Evolutionary conservation across 2,329 filamentous ascomycete genomes (phyloP).

Genomic region (Paecilomyces sp.): DNA sequence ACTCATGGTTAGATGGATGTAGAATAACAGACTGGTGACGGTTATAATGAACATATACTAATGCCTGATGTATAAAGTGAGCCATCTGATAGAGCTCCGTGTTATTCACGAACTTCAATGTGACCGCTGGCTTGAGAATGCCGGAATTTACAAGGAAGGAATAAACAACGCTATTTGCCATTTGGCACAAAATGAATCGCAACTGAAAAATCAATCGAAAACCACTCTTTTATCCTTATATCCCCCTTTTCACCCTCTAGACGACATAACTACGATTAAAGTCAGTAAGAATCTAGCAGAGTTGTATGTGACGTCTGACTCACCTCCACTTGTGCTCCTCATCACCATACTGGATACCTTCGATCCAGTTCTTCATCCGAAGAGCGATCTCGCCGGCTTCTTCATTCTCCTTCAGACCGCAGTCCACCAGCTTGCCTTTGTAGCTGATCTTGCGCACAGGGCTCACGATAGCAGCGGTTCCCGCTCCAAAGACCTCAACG

Average conservation of each 20-base stretch:
- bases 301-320: slow-evolving; percentile 14
- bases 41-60: too few species aligned
- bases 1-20: too few species aligned
- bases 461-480: slow-evolving; percentile 89
- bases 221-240: background rate
- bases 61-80: background rate
- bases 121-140: background rate
- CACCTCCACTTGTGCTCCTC: slow-evolving; percentile 89
- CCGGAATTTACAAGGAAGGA: background rate
- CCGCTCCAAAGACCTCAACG: slow-evolving; percentile 87
- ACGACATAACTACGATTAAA: background rate
- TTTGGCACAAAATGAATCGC: background rate
- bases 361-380: slow-evolving; percentile 94
- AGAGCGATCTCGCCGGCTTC: slow-evolving; percentile 82
- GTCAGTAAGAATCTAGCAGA: background rate
- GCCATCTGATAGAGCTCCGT: background rate
- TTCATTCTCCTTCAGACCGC: slow-evolving; percentile 70
- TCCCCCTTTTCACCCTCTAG: background rate
- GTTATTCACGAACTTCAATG: background rate
- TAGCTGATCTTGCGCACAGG: slow-evolving; percentile 86
- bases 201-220: background rate
- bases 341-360: slow-evolving; percentile 90
- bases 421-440: slow-evolving; percentile 73
- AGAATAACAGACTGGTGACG: too few species aligned
- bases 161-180: background rate